Conservation (phyloP, 2,329 filamentous ascomycete genomes). For the Huntiella moniliformis region DNA sequence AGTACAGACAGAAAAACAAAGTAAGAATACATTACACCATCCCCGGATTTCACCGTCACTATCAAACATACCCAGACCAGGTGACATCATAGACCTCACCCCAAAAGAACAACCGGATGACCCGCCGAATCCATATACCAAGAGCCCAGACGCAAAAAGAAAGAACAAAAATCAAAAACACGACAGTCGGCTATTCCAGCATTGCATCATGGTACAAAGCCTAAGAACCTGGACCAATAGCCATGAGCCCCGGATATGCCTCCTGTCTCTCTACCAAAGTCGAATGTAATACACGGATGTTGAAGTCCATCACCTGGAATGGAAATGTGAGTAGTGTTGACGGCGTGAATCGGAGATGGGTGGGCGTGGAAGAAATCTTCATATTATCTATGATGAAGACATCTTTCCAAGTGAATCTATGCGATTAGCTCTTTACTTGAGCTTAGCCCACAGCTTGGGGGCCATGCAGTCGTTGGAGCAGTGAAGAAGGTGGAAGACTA, state of each 20-base stretch:
- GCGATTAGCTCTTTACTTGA: slow-evolving; percentile 51
- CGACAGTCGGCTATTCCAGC: no score
- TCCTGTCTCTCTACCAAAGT: not conserved
- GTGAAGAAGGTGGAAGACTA: slow-evolving; percentile 97
- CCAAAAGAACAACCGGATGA: no score
- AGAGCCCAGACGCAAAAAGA: no score
- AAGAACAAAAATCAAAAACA: no score
- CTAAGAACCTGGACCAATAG: no score
- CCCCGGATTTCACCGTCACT: not conserved
- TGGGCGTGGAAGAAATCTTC: slow-evolving; percentile 5
- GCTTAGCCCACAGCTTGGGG: slow-evolving; percentile 80
- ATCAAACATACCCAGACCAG: no score
- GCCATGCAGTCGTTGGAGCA: slow-evolving; percentile 86
- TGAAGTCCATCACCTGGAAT: not conserved
- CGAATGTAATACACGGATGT: not conserved
- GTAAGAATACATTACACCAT: slow-evolving; percentile 12
- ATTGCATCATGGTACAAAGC: no score
- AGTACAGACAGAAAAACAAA: slow-evolving; percentile 7
- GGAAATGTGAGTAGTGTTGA: not conserved
- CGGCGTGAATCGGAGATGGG: slow-evolving; percentile 3
- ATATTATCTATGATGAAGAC: slow-evolving; percentile 1
- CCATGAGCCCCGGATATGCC: no score
- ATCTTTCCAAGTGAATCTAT: not conserved
- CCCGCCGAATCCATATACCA: no score
- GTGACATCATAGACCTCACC: no score